phyloP scores from a whole-genome alignment of 305 asterid species.

The Fraxinus paxiana region DNA sequence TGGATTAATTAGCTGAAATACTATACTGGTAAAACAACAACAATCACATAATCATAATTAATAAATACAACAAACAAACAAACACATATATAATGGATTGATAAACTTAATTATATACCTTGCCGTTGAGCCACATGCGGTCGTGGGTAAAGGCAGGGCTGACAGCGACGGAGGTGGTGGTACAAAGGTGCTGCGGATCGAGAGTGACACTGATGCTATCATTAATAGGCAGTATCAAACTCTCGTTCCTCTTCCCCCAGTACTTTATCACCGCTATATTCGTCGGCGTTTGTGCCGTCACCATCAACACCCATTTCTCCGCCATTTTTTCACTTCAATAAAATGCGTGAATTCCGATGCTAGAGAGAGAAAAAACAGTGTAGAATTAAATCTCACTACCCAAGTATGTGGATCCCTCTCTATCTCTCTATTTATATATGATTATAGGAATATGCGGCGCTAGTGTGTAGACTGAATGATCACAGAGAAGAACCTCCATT shows the following conservation, averaged over 20 bases:
- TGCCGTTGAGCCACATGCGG: slow-evolving; percentile 97
- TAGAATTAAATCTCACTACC: too few relatives aligned
- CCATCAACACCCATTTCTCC: slow-evolving; percentile 59
- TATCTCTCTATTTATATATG: too few relatives aligned
- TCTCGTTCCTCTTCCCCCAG: slow-evolving; percentile 93
- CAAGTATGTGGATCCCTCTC: too few relatives aligned
- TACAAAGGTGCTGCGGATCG: slow-evolving; percentile 92
- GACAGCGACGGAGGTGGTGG: slow-evolving; percentile 96
- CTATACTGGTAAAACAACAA: neutral
- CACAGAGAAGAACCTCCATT: too few relatives aligned
- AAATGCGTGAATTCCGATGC: neutral
- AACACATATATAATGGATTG: neutral
- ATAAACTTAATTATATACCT: slow-evolving; percentile 36
- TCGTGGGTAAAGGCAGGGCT: slow-evolving; percentile 68
- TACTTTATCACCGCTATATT: slow-evolving; percentile 93
- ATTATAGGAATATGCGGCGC: too few relatives aligned
- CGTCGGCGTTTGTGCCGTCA: slow-evolving; percentile 93
- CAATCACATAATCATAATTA: neutral
- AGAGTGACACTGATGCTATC: slow-evolving; percentile 95
- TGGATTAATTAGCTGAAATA: neutral
- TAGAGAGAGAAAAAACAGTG: neutral
- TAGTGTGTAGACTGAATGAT: too few relatives aligned
- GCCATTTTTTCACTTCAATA: slow-evolving; percentile 24
- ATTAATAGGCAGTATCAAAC: slow-evolving; percentile 72
- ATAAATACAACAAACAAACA: neutral